A percentile compares a stretch with the other conserved stretches of the same genome.
Conservation (phyloP, 140 eudicot genomes). For the Anethum foeniculum region DNA sequence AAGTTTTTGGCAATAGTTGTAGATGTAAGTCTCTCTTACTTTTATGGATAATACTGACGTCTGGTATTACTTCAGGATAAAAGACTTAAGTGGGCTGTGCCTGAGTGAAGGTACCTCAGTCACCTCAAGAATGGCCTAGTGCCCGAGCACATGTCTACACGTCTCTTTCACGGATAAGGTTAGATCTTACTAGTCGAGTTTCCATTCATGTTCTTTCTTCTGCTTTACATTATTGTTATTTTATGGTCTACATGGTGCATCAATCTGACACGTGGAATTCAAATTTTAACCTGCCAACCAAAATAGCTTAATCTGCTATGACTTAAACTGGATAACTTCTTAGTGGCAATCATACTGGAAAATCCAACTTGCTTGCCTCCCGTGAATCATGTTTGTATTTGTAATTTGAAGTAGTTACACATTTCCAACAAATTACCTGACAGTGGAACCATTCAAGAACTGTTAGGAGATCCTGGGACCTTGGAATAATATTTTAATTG, state of each 20-base stretch:
- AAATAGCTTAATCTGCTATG: background rate
- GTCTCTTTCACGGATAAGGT: background rate
- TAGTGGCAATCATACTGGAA: background rate
- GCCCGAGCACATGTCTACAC: background rate
- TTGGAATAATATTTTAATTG: background rate
- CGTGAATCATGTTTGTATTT: background rate
- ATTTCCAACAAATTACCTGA: background rate
- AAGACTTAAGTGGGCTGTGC: background rate
- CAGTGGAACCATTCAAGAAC: background rate
- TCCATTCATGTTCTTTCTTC: background rate
- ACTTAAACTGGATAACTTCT: background rate
- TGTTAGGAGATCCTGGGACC: background rate
- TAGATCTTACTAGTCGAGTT: background rate
- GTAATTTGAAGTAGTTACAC: background rate
- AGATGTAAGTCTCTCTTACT: background rate
- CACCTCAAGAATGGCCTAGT: background rate
- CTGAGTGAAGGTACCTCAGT: background rate
- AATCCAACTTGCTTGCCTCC: background rate
- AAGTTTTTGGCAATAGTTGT: background rate
- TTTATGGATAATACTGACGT: background rate
- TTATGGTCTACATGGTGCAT: background rate
- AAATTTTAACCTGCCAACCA: background rate
- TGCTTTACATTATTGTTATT: background rate
- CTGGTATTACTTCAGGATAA: background rate
- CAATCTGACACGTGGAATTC: background rate